These are phyloP conservation scores for Penicillium pulvis DNA, from an alignment of 495 filamentous ascomycete species.

Conservation along the genomic window DNA sequence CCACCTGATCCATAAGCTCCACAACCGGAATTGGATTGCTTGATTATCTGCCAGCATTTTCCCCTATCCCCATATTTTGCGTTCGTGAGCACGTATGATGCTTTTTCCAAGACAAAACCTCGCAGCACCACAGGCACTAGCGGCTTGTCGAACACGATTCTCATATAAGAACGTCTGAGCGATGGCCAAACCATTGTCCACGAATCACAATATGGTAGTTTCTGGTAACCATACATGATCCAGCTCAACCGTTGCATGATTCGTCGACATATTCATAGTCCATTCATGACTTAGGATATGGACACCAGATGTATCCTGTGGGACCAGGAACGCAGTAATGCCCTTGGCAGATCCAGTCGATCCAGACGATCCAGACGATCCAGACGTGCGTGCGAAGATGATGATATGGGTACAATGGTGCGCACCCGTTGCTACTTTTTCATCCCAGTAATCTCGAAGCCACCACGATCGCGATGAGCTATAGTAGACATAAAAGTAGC, in stretches of 20 bases:
- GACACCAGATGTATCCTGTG: conserved; percentile 46
- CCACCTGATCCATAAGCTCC: conserved; percentile 58
- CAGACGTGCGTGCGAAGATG: conserved; percentile 58
- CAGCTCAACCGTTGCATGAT: conserved; percentile 58
- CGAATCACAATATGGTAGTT: conserved; percentile 47
- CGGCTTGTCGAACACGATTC: conserved; percentile 62
- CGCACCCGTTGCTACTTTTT: conserved; percentile 67
- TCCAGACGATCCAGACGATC: conserved; percentile 45
- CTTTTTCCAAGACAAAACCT: conserved; percentile 56
- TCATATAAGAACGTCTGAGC: conserved; percentile 66
- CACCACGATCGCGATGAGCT: conserved; percentile 40
- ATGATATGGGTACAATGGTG: conserved; percentile 60
- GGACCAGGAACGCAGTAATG: conserved; percentile 61
- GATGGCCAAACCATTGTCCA: conserved; percentile 53
- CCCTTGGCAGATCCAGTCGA: conserved; percentile 47
- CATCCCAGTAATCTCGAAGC: conserved; percentile 53
- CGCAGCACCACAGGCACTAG: conserved; percentile 58
- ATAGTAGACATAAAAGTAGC: conserved; percentile 58
- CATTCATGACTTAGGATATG: conserved; percentile 57
- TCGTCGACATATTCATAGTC: conserved; percentile 65
- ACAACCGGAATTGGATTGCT: conserved; percentile 62
- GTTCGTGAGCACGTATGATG: conserved; percentile 52
- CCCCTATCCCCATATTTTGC: conserved; percentile 55
- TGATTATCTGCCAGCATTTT: conserved; percentile 55
- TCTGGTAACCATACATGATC: conserved; percentile 50